Percentiles rank a stretch among this genome's conserved stretches.
These are phyloP conservation scores for Protea cynaroides DNA, from an alignment of 164 flowering plant genomes.

Conservation along the genomic window DNA sequence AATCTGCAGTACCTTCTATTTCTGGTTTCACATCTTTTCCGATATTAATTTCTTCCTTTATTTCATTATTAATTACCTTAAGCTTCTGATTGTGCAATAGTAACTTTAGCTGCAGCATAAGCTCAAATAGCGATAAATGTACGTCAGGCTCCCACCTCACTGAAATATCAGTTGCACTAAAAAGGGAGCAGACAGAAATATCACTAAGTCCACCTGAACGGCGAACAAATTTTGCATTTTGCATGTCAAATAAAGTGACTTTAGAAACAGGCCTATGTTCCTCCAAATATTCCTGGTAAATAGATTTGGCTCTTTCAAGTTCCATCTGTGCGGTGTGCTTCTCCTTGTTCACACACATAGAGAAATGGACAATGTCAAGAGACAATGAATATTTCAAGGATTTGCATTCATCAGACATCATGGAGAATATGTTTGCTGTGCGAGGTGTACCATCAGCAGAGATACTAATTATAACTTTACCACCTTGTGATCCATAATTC, in stretches of 20 bases:
- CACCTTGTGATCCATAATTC: constrained; percentile 98
- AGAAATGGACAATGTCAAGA: constrained; percentile 79
- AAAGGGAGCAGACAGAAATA: constrained; percentile 79
- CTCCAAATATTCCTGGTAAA: constrained; percentile 63
- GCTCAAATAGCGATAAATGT: constrained; percentile 79
- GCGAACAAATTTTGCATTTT: constrained; percentile 88
- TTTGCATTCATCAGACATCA: constrained; percentile 39
- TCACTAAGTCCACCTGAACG: constrained; percentile 84
- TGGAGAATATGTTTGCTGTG: constrained; percentile 57
- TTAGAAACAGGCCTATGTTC: constrained; percentile 41
- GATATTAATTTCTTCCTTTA: constrained; percentile 21
- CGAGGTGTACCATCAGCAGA: constrained; percentile 91
- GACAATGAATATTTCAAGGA: constrained; percentile 56
- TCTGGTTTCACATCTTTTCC: constrained; percentile 27
- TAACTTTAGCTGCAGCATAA: constrained; percentile 52
- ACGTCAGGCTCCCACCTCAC: constrained; percentile 96
- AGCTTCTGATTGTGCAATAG: constrained; percentile 54
- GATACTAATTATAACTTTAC: constrained; percentile 49
- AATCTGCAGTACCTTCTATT: constrained; percentile 35
- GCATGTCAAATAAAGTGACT: constrained; percentile 79
- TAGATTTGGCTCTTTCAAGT: constrained; percentile 83
- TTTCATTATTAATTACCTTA: constrained; percentile 27
- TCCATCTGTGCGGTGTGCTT: constrained; percentile 78
- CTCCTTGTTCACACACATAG: constrained; percentile 74
- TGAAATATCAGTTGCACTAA: constrained; percentile 88